phyloP scores from a whole-genome alignment of 495 filamentous ascomycete genomes.

The Daldinia loculata region DNA sequence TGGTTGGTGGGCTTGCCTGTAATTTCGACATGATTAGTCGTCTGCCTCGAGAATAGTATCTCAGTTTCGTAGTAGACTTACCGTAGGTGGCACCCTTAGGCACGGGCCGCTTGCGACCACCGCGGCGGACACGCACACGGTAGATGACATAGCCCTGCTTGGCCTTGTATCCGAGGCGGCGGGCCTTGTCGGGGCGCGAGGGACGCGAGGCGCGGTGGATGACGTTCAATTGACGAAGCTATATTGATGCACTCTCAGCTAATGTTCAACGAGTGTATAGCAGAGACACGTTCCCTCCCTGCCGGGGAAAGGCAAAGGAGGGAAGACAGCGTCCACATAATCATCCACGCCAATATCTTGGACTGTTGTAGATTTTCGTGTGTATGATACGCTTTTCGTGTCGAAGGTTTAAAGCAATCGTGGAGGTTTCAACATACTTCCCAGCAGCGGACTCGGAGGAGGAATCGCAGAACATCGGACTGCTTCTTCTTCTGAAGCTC shows the following conservation, averaged over 20 bases:
- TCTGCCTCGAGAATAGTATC: not conserved
- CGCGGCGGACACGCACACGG: slow-evolving; percentile 95
- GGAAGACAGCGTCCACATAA: slow-evolving; percentile 49
- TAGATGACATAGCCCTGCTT: slow-evolving; percentile 99
- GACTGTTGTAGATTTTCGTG: slow-evolving; percentile 41
- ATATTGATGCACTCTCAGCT: slow-evolving; percentile 99
- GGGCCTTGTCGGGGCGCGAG: slow-evolving; percentile 98
- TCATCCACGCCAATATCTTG: slow-evolving; percentile 43
- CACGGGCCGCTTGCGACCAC: slow-evolving; percentile 94
- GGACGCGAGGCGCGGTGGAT: slow-evolving; percentile 98
- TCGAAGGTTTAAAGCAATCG: slow-evolving; percentile 29
- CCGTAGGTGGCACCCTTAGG: slow-evolving; percentile 99
- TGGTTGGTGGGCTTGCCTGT: slow-evolving; percentile 99
- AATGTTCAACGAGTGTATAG: slow-evolving; percentile 99
- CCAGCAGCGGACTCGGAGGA: slow-evolving; percentile 99
- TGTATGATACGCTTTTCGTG: slow-evolving; percentile 43
- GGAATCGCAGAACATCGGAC: slow-evolving; percentile 98
- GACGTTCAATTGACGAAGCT: slow-evolving; percentile 98
- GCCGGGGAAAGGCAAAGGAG: slow-evolving; percentile 27
- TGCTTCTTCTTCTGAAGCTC: slow-evolving; percentile 99
- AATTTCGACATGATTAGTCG: slow-evolving; percentile 31
- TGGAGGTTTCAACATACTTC: slow-evolving; percentile 84
- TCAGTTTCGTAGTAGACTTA: slow-evolving; percentile 54
- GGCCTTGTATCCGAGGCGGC: slow-evolving; percentile 99
- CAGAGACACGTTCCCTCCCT: slow-evolving; percentile 59